A percentile compares a stretch with the other conserved stretches of the same genome.
phyloP scores from a whole-genome alignment of 208 protist species.

The Polymyxa betae region DNA sequence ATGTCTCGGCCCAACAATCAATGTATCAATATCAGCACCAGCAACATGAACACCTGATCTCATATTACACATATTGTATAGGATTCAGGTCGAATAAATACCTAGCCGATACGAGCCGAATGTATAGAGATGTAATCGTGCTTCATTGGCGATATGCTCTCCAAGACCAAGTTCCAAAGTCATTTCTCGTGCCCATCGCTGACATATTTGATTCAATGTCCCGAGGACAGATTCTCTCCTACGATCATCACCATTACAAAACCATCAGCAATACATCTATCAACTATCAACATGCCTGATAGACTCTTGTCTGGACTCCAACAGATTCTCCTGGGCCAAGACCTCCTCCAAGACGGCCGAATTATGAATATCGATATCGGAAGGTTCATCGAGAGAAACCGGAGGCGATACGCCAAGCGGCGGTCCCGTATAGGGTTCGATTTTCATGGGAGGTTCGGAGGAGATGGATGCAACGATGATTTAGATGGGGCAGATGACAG shows the following conservation, averaged over 20 bases:
- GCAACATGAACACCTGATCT: constrained; percentile 93
- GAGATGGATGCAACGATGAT: no score
- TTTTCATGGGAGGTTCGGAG: no score
- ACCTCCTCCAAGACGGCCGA: background rate
- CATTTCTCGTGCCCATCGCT: background rate
- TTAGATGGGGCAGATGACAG: no score
- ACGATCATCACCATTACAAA: no score
- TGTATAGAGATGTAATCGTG: constrained; percentile 81
- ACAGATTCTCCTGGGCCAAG: background rate
- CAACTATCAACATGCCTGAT: no score
- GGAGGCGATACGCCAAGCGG: constrained; percentile 47
- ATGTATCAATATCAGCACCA: constrained; percentile 94
- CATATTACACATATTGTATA: background rate
- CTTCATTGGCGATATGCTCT: background rate
- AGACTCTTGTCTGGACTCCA: background rate
- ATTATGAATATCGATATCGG: background rate
- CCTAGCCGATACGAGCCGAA: constrained; percentile 89
- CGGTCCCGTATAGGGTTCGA: no score
- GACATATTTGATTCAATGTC: background rate
- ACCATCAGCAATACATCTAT: no score
- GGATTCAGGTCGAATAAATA: background rate
- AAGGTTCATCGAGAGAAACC: background rate
- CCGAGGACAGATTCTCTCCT: background rate
- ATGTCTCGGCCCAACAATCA: constrained; percentile 84
- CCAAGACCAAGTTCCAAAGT: background rate